These are phyloP conservation scores for Gremmenia infestans DNA, from an alignment of 2,329 filamentous ascomycete species.

Conservation along the genomic window DNA sequence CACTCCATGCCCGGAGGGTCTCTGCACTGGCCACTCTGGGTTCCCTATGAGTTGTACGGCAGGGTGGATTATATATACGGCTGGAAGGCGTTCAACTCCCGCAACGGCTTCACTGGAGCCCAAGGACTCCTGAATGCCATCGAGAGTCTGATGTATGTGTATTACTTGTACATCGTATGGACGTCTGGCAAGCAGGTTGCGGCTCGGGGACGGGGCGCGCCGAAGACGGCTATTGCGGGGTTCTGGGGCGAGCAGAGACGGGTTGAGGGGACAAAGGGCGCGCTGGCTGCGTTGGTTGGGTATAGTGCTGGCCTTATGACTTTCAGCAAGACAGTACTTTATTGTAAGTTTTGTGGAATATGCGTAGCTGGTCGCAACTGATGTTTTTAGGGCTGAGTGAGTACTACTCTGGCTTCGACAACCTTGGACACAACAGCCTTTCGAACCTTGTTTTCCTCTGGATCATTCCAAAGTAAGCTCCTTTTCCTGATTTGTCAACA, in stretches of 20 bases:
- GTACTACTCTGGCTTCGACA: slow-evolving; percentile 52
- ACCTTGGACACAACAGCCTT: slow-evolving; percentile 57
- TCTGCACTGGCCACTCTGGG: slow-evolving; percentile 57
- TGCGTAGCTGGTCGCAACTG: background rate
- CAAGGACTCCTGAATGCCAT: slow-evolving; percentile 56
- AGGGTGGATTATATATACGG: slow-evolving; percentile 63
- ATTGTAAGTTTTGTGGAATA: slow-evolving; percentile 45
- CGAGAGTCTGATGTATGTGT: slow-evolving; percentile 54
- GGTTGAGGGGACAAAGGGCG: slow-evolving; percentile 47
- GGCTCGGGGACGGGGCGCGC: slow-evolving; percentile 26
- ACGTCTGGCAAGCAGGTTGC: slow-evolving; percentile 33
- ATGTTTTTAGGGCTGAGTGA: slow-evolving; percentile 50
- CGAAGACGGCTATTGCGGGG: slow-evolving; percentile 33
- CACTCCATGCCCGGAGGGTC: slow-evolving; percentile 62
- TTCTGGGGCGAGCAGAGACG: slow-evolving; percentile 44
- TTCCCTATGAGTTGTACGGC: slow-evolving; percentile 62
- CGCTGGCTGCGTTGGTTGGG: slow-evolving; percentile 51
- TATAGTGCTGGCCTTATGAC: slow-evolving; percentile 59
- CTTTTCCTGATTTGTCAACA: background rate
- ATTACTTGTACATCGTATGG: slow-evolving; percentile 53
- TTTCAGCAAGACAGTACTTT: slow-evolving; percentile 61
- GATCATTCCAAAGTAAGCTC: slow-evolving; percentile 61
- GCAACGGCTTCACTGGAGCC: slow-evolving; percentile 60
- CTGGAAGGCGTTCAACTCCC: slow-evolving; percentile 53
- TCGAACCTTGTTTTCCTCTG: slow-evolving; percentile 51